Evolutionary conservation across 2,329 filamentous ascomycete species (phyloP).

Genomic region (Ceratocystis albifundus): DNA sequence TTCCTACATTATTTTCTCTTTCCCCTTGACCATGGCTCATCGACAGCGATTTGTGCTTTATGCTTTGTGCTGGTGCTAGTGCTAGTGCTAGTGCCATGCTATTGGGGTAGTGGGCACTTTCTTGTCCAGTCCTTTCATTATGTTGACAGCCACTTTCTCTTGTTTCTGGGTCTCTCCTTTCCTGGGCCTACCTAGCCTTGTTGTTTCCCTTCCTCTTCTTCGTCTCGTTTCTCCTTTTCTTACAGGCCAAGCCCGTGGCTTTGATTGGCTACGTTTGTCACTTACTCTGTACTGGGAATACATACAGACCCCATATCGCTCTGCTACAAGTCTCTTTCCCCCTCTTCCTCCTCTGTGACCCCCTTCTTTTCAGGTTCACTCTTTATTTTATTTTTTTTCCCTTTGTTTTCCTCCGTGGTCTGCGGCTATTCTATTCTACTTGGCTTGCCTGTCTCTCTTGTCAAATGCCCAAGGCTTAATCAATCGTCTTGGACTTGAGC

Average conservation of each 20-base stretch:
- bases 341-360: conserved; percentile 11
- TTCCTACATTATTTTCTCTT: conserved; percentile 5
- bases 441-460: not conserved
- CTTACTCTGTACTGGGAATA: not conserved
- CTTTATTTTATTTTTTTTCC: not conserved
- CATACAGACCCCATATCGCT: not conserved
- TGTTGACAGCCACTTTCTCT: conserved; percentile 13
- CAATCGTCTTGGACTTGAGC: not conserved
- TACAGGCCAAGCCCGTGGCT: not conserved
- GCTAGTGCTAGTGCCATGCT: not conserved
- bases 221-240: conserved; percentile 12
- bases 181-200: conserved; percentile 6
- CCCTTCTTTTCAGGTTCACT: not conserved
- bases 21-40: conserved; percentile 9
- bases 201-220: not conserved
- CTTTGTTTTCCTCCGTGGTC: not conserved
- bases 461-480: not conserved
- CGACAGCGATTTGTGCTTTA: not conserved
- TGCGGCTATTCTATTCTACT: not conserved
- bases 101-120: conserved; percentile 9
- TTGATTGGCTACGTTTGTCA: conserved; percentile 6
- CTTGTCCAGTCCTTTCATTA: not conserved
- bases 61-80: too few relatives aligned
- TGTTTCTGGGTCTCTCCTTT: conserved; percentile 12
- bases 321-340: conserved; percentile 4